Evolutionary conservation across 2,329 filamentous ascomycete species (phyloP).

Genomic region (Phaeosphaeriaceae sp.): DNA sequence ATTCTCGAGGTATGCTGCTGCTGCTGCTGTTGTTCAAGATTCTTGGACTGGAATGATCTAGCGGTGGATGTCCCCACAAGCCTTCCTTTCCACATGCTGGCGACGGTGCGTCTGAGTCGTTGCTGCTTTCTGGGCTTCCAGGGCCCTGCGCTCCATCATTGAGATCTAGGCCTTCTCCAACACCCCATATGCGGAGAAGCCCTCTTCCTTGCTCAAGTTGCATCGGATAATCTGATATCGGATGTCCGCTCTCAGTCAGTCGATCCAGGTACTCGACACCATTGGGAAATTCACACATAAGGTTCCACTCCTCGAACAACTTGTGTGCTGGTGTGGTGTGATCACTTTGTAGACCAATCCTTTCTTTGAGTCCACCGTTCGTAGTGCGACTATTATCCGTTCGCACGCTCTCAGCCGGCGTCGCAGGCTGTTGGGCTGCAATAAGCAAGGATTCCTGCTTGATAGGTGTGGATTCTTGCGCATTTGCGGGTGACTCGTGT

Average conservation of each 20-base stretch:
- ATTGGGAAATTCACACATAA: conserved; percentile 62
- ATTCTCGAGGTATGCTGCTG: conserved; percentile 27
- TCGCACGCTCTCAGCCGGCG: conserved; percentile 42
- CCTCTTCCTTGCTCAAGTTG: conserved; percentile 76
- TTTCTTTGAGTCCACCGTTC: conserved; percentile 27
- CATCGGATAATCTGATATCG: conserved; percentile 69
- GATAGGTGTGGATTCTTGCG: conserved; percentile 37
- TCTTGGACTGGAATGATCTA: conserved; percentile 46
- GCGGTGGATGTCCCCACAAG: conserved; percentile 58
- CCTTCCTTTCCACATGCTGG: conserved; percentile 54
- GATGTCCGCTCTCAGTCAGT: conserved; percentile 73
- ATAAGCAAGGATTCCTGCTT: conserved; percentile 36
- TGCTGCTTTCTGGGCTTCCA: conserved; percentile 43
- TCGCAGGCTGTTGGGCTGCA: conserved; percentile 37
- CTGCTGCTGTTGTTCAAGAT: conserved; percentile 27
- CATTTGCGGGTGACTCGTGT: conserved; percentile 33
- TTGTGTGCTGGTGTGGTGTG: conserved; percentile 91
- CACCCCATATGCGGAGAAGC: conserved; percentile 75
- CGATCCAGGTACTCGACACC: conserved; percentile 56
- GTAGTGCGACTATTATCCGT: conserved; percentile 31
- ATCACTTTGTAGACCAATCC: conserved; percentile 71
- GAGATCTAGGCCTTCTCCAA: conserved; percentile 74
- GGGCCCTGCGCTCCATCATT: conserved; percentile 55
- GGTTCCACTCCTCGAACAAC: conserved; percentile 71
- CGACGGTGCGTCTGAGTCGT: conserved; percentile 48